Base-by-base conservation (phyloP, 140 eudicot genomes). In the Flaveria floridana region DNA sequence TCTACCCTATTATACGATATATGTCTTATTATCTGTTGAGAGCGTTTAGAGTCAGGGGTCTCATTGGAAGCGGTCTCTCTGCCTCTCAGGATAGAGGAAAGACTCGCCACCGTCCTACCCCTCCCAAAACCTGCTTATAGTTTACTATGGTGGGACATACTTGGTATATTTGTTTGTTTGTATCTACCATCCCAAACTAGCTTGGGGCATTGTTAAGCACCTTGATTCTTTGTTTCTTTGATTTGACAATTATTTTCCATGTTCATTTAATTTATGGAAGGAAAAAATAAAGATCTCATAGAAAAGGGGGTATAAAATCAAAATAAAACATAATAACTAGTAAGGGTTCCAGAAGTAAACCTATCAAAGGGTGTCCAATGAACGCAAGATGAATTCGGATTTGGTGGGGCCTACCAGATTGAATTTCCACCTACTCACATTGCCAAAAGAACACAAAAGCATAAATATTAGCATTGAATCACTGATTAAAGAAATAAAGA, bases 361-460 rank as follows among this genome's bases (percentile, higher is more conserved):
- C 97, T 77, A 91, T 57, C 55, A 92, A 84, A 74, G 97, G 97
- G 84, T 93, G 89, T 59, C 98, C 98, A 69, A 93, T 90, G 75
- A 83, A 90, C 39, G 98, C 82, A 72, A 93, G 96, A 84, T 93
- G 98, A 75, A 93, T 93, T 68, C 97, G 97, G 28, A 93, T 93
- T 80, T 93, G 98, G 78, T 93, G 98, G 13, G 98, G 97, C 83
- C 98, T 86, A 62, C 98, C 98, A 26, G 98, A 93, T 83, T 93
- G 95, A 78, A 93, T 93, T 83, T 90, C 91, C 76, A 93, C 97
- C 98, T 93, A 58, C 52, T 62, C 77, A 82, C 72, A 83, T 68
- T 71, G 34, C 34, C 81, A 73, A 65, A 76, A 26, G 11, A 59
- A 50, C 19, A 59, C 19, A 34, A n/a, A 50, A 78, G 14, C 66